phyloP scores from a whole-genome alignment of 768 basidiomycete genomes.

The Inosperma sp. region DNA sequence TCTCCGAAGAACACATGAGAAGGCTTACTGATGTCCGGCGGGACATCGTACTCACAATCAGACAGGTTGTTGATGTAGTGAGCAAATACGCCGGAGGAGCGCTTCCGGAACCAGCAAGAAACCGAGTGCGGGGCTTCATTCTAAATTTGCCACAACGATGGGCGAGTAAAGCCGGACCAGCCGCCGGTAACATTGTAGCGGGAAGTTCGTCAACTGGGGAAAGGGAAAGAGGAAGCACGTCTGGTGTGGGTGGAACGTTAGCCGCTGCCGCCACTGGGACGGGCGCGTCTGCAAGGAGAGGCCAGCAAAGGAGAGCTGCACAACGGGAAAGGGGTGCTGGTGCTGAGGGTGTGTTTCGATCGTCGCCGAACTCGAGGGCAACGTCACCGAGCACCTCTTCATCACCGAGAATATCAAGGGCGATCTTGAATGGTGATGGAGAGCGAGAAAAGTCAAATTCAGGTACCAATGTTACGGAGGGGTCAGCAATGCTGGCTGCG shows the following conservation, averaged over 20 bases:
- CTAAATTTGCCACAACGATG: slow-evolving; percentile 78
- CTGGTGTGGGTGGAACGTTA: slow-evolving; percentile 23
- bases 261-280: slow-evolving; percentile 33
- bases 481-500: slow-evolving; percentile 67
- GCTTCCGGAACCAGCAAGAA: slow-evolving; percentile 77
- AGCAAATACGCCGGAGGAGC: slow-evolving; percentile 82
- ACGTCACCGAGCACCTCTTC: slow-evolving; percentile 17
- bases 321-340: slow-evolving; percentile 39
- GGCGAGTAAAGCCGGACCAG: slow-evolving; percentile 44
- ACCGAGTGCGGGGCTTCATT: slow-evolving; percentile 70
- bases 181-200: background rate
- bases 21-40: slow-evolving; percentile 71
- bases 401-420: slow-evolving; percentile 10
- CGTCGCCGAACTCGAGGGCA: slow-evolving; percentile 28
- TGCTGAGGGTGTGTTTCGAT: slow-evolving; percentile 19
- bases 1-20: slow-evolving; percentile 48
- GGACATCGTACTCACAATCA: slow-evolving; percentile 85
- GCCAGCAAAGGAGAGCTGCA: slow-evolving; percentile 27
- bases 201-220: background rate
- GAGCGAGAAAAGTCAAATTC: slow-evolving; percentile 9
- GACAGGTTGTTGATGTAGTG: slow-evolving; percentile 85
- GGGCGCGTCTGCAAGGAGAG: slow-evolving; percentile 29
- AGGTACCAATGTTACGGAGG: slow-evolving; percentile 13
- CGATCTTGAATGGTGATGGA: slow-evolving; percentile 8
- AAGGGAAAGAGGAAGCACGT: background rate